phyloP scores from a whole-genome alignment of 1,284 basidiomycete species.

The Pseudozyma thailandica region DNA sequence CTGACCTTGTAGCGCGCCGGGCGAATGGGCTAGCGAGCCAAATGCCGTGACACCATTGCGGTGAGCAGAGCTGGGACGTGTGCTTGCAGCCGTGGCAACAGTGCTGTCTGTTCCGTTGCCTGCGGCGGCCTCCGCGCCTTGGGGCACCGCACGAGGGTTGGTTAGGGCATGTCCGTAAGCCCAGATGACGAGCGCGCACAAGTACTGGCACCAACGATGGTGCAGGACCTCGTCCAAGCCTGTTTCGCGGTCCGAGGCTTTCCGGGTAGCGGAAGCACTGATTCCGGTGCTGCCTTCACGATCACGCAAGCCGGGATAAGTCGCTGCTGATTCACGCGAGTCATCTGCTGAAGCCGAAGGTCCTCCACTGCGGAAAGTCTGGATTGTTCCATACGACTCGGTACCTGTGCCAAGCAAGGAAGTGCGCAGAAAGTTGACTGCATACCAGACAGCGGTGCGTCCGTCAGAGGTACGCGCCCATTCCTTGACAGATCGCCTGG shows the following conservation, averaged over 20 bases:
- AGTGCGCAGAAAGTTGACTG: slow-evolving; percentile 48
- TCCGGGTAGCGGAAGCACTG: slow-evolving; percentile 5
- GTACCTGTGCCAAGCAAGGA: slow-evolving; percentile 38
- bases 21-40: slow-evolving; percentile 12
- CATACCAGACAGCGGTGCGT: slow-evolving; percentile 48
- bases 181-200: slow-evolving; percentile 55
- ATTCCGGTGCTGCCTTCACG: slow-evolving; percentile 8
- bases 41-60: slow-evolving; percentile 8
- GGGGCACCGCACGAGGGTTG: slow-evolving; percentile 18
- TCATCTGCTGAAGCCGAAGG: slow-evolving; percentile 14
- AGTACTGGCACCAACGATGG: slow-evolving; percentile 55
- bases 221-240: slow-evolving; percentile 53
- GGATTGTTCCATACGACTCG: slow-evolving; percentile 41
- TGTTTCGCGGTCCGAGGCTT: slow-evolving; percentile 24
- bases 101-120: neutral
- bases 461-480: slow-evolving; percentile 53
- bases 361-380: slow-evolving; percentile 17
- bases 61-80: slow-evolving; percentile 18
- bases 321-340: neutral
- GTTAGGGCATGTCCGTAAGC: slow-evolving; percentile 52
- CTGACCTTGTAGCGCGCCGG: slow-evolving; percentile 27
- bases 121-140: slow-evolving; percentile 5
- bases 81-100: slow-evolving; percentile 6
- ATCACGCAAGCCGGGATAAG: slow-evolving; percentile 19
- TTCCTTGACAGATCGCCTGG: slow-evolving; percentile 44